A percentile compares a stretch with the other conserved stretches of the same genome.
Evolutionary conservation across 2,329 filamentous ascomycete genomes (phyloP).

Genomic region (Fusarium sp.): DNA sequence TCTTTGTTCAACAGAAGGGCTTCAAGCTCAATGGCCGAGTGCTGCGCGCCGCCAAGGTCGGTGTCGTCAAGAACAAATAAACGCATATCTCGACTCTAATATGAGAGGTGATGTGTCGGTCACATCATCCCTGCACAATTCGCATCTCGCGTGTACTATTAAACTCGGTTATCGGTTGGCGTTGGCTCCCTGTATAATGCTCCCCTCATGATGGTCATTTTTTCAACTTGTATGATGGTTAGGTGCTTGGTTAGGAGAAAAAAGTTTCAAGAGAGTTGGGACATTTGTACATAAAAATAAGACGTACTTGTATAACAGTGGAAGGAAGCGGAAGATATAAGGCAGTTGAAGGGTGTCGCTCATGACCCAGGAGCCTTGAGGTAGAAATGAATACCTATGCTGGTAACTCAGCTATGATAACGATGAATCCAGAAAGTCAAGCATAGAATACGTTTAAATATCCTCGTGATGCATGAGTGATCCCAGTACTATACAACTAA

Average conservation of each 20-base stretch:
- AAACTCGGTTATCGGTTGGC: slow-evolving; percentile 48
- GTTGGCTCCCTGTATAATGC: slow-evolving; percentile 58
- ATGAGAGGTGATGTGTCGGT: neutral
- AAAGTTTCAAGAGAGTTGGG: slow-evolving; percentile 37
- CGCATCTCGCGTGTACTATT: slow-evolving; percentile 49
- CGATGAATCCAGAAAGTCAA: neutral
- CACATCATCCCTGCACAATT: slow-evolving; percentile 17
- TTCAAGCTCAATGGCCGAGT: slow-evolving; percentile 93
- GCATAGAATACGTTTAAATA: neutral
- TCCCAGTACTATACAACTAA: neutral
- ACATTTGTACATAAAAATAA: slow-evolving; percentile 38
- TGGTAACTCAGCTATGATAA: slow-evolving; percentile 19
- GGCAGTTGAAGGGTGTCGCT: slow-evolving; percentile 6
- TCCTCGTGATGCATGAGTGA: neutral
- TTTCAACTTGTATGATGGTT: slow-evolving; percentile 35
- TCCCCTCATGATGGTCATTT: slow-evolving; percentile 56
- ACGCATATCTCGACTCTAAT: slow-evolving; percentile 17
- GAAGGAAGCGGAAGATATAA: slow-evolving; percentile 5
- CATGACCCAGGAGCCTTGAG: slow-evolving; percentile 1
- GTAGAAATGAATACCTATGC: slow-evolving; percentile 20
- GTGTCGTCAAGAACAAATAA: slow-evolving; percentile 86
- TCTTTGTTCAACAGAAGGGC: slow-evolving; percentile 94
- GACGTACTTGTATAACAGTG: slow-evolving; percentile 43
- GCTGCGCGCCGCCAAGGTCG: slow-evolving; percentile 92
- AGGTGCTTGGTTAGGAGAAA: slow-evolving; percentile 35